These are phyloP conservation scores for Solioccasus polychromus DNA, from an alignment of 768 basidiomycete species.

Conservation along the genomic window DNA sequence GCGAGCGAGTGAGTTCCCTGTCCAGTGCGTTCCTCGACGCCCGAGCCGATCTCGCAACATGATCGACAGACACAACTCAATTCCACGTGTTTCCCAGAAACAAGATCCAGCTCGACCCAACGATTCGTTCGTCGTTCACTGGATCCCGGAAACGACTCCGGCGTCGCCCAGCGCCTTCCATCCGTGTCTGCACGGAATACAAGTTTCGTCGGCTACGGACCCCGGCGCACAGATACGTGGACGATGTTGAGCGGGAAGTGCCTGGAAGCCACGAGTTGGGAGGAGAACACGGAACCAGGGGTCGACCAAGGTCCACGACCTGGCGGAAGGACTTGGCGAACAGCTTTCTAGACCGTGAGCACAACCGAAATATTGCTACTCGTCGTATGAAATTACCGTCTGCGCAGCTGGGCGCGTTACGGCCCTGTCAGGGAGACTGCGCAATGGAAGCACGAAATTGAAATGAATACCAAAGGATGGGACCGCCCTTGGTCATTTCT, in stretches of 20 bases:
- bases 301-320: neutral
- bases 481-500: no score
- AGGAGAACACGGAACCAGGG: neutral
- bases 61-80: neutral
- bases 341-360: neutral
- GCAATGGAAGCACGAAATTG: no score
- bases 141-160: neutral
- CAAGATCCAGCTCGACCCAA: neutral
- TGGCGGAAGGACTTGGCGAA: neutral
- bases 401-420: no score
- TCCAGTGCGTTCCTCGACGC: no score
- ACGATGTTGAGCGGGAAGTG: neutral
- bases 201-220: neutral
- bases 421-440: no score
- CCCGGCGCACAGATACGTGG: neutral
- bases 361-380: no score
- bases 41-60: neutral
- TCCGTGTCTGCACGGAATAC: neutral
- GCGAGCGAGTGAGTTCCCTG: no score
- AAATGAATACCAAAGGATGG: no score
- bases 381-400: no score
- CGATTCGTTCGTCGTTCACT: neutral
- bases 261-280: neutral
- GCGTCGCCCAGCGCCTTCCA: neutral
- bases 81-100: slow-evolving; percentile 1